Base-by-base conservation (phyloP, 345 rosid species). In the Atalantia buxifolia region DNA sequence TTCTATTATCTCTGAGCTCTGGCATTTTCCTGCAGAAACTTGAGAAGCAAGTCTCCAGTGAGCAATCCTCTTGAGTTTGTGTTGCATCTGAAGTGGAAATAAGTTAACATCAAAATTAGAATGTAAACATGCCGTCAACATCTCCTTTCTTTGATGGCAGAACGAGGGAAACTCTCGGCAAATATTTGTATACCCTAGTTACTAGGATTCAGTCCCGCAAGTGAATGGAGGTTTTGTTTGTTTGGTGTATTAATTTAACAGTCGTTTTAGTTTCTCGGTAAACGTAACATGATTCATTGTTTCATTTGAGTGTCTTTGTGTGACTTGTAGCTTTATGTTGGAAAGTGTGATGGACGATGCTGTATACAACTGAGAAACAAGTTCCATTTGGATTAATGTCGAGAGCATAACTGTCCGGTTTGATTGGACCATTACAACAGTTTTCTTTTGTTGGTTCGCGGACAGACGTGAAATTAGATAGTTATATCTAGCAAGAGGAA, bases 11-110 rank as follows among this genome's bases (percentile, higher is more conserved):
- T 62, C 69, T 50, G 59, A 27, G 65, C 50, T 61, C 48, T 21
- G 16, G 18, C 14, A 7, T 71, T 82, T 77, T 40, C 45, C 68
- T 77, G 69, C 87, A 85, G 85, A 82, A 85, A 80, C 57, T 75
- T 10, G 78, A 85, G 72, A 24, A 82, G 80, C 76, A 79, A 53
- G 78, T 21, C 48, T 45, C 78, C 3, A 66, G 66, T 62, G 84
- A 82, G 78, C 65, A 74, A 75, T 31, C 82, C 30, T 45, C 81
- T 36, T 80, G 84, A 85, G n/a, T 25, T 73, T 73, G 10, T 22
- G 19, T 22, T 64, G 40, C 68, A 12, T 68, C 33, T 21, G 22
- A 42, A 27, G 56, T 31, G 53, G 40, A 42, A 56, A 27, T 31
- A 76, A 55, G 21, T 62, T 72, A n/a, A 42, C 22, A 33, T 31